phyloP scores from a whole-genome alignment of 1,139 yeast genomes.

The Taphrina communis region DNA sequence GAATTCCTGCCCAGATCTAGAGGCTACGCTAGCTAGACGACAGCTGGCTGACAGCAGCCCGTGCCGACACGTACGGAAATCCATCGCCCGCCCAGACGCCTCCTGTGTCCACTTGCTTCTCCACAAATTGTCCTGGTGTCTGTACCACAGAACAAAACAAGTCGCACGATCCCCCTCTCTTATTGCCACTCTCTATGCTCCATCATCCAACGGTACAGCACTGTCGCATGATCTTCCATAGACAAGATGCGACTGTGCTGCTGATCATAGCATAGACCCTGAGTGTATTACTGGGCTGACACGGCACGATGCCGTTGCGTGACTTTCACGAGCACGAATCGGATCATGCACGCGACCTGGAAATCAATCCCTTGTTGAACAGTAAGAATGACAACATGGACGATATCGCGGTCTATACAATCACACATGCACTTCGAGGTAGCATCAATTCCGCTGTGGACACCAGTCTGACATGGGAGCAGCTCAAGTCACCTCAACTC shows the following conservation, averaged over 20 bases:
- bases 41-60: no score
- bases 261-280: no score
- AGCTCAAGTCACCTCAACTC: constrained; percentile 62
- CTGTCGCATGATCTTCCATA: background rate
- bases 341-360: constrained; percentile 18
- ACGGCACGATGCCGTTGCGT: background rate
- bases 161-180: constrained; percentile 1
- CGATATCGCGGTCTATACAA: constrained; percentile 50
- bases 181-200: background rate
- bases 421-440: constrained; percentile 46
- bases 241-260: background rate
- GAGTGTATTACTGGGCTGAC: no score
- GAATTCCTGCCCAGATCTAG: no score
- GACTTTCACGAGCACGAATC: constrained; percentile 2
- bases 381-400: constrained; percentile 47
- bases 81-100: background rate
- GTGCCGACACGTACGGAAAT: no score
- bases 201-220: background rate
- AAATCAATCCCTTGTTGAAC: constrained; percentile 20
- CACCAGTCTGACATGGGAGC: constrained; percentile 62
- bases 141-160: constrained; percentile 6
- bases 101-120: constrained; percentile 4
- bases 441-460: constrained; percentile 56
- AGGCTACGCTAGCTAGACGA: no score
- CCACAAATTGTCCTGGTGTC: background rate